Evolutionary conservation across 352 stramenopile species (phyloP), one percentile per base, ranked within the genome.

Genomic region (Globisporangium mamillatum): DNA sequence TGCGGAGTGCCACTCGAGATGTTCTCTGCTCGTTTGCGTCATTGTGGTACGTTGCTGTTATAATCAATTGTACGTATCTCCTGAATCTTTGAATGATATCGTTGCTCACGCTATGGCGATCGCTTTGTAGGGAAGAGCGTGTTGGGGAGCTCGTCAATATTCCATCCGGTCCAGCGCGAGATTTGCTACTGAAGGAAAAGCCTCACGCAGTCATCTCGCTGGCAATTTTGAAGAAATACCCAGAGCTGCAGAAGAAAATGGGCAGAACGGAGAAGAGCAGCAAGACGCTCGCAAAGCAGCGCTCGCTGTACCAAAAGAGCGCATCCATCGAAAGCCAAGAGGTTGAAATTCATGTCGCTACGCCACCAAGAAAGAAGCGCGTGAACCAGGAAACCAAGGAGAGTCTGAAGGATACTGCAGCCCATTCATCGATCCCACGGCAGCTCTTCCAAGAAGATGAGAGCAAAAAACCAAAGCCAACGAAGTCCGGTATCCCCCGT

Each of bases 171-270:
- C 78, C 80, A 1, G 66, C 73, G 9, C 82, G 78, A 55, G 54
- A 74, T 14, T 24, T 82, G 9, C 53, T 93, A 22, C 50, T 91
- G 18, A 74, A 73, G 38, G 81, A 92, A 24, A 82, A 92, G 25
- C 76, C 71, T 0, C 64, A 77, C 25, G 77, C 80, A 16, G 66
- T 60, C 18, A 75, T 93, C 64, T 70, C 79, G 22, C 60, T 69
- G 9, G 78, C 75, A 12, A 80, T 93, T 29, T 61, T 77, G 25
- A 29, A 78, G 14, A 87, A 81, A 53, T 63, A 75, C 44, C 71
- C 77, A 4, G 74, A 86, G 16, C 50, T 85, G 36, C 50, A 63
- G n/a, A 69, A 74, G 18, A 55, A 69, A 64, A 3, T 29, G 10
- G 14, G 9, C 3, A 44, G 14, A 36, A 25, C 41, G 27, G 58